Percentiles rank a stretch among this genome's conserved stretches.
Conservation (phyloP, 176 grass and related monocot genomes). For the Raddia guianensis region DNA sequence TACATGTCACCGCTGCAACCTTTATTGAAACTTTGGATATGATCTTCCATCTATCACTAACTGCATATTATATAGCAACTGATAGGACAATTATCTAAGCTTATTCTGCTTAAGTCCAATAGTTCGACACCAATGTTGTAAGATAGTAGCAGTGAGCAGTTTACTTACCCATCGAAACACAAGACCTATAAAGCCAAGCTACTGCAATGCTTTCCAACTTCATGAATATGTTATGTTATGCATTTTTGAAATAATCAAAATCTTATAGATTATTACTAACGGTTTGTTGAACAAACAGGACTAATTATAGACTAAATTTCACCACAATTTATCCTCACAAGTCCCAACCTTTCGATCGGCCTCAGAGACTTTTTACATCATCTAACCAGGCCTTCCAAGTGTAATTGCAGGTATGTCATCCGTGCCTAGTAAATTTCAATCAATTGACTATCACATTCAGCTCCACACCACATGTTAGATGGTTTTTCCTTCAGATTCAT, state of each 20-base stretch:
- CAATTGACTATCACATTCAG: background rate
- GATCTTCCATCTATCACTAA: background rate
- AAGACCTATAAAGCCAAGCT: background rate
- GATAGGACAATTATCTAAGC: background rate
- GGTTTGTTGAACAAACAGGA: background rate
- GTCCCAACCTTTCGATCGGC: background rate
- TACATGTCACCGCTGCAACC: slow-evolving; percentile 1
- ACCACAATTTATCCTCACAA: background rate
- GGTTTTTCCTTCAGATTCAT: background rate
- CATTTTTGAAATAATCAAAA: background rate
- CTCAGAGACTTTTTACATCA: background rate
- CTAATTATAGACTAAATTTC: background rate
- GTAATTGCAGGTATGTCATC: background rate
- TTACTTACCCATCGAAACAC: background rate
- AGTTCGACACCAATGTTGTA: background rate
- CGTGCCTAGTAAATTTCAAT: background rate
- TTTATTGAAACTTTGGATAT: background rate
- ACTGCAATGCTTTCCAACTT: background rate
- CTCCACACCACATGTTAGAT: slow-evolving; percentile 1
- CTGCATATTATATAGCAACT: background rate
- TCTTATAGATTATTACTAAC: background rate
- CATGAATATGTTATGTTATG: background rate
- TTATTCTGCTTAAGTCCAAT: background rate
- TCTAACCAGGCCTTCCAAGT: background rate
- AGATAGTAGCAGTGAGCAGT: background rate